A percentile compares a stretch with the other conserved stretches of the same genome.
Conservation (phyloP, 306 rosid genomes). For the Vicia villosa region DNA sequence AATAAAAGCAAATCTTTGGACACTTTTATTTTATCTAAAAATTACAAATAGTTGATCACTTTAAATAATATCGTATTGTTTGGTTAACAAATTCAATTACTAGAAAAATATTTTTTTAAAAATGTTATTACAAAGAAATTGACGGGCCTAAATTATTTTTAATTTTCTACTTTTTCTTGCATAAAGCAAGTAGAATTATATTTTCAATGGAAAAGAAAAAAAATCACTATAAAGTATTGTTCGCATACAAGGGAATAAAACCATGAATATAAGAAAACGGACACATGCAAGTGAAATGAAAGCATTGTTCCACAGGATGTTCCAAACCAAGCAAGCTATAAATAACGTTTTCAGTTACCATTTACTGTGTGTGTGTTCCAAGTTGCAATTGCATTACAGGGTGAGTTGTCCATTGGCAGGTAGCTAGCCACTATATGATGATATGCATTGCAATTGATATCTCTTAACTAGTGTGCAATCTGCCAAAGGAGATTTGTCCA, state of each 20-base stretch:
- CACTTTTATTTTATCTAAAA: too few relatives aligned
- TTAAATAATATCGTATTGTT: too few relatives aligned
- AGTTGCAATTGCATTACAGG: conserved; percentile 62
- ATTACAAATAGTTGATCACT: too few relatives aligned
- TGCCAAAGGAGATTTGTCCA: conserved; percentile 88
- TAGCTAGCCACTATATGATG: conserved; percentile 39
- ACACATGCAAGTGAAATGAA: conserved; percentile 3
- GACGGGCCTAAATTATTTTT: background rate
- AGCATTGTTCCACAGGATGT: conserved; percentile 61
- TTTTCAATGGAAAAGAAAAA: conserved; percentile 12
- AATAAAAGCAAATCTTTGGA: too few relatives aligned
- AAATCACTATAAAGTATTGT: conserved; percentile 19
- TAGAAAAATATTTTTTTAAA: too few relatives aligned
- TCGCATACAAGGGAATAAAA: conserved; percentile 44
- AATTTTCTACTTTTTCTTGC: background rate
- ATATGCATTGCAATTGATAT: background rate
- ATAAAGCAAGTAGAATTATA: background rate
- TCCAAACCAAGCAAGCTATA: conserved; percentile 42
- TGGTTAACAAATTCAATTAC: too few relatives aligned
- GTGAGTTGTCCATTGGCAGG: conserved; percentile 66
- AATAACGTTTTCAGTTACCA: conserved; percentile 6
- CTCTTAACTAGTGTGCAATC: conserved; percentile 36
- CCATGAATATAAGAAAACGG: conserved; percentile 17
- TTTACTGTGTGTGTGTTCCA: conserved; percentile 16
- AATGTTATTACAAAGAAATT: too few relatives aligned